These are phyloP conservation scores for Rhizoclosmatium globosum DNA, from an alignment of 192 early-diverging fungal genomes.

Conservation along the genomic window DNA sequence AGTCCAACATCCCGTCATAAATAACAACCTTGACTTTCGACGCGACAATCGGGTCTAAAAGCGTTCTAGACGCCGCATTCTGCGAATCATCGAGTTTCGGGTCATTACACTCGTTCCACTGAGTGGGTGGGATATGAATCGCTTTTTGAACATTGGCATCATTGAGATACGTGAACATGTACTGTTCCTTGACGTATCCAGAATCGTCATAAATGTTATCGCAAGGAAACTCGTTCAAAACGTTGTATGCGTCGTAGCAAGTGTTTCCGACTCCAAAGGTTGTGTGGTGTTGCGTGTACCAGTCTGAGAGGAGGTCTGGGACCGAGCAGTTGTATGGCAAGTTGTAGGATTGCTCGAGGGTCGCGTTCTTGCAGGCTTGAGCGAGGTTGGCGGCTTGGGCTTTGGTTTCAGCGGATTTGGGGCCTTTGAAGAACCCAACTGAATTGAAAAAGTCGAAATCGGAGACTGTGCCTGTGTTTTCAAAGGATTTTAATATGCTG, in stretches of 20 bases:
- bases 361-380: neutral
- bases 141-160: neutral
- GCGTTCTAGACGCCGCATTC: neutral
- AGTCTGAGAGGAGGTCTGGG: neutral
- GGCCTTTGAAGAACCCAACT: neutral
- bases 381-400: neutral
- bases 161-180: neutral
- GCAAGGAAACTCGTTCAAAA: neutral
- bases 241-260: neutral
- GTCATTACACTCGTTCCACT: neutral
- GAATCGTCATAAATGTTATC: neutral
- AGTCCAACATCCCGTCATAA: slow-evolving; percentile 20
- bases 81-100: neutral
- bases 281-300: neutral
- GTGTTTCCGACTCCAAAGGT: neutral
- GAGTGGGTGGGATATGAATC: neutral
- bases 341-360: neutral
- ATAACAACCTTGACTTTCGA: slow-evolving; percentile 17
- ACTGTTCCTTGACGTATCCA: neutral
- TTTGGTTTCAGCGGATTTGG: slow-evolving; percentile 36
- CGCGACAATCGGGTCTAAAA: slow-evolving; percentile 13
- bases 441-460: neutral
- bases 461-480: neutral
- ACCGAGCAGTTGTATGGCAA: neutral
- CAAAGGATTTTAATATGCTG: neutral